Evolutionary conservation across 345 rosid genomes (phyloP).

Genomic region (Syzygium oleosum): DNA sequence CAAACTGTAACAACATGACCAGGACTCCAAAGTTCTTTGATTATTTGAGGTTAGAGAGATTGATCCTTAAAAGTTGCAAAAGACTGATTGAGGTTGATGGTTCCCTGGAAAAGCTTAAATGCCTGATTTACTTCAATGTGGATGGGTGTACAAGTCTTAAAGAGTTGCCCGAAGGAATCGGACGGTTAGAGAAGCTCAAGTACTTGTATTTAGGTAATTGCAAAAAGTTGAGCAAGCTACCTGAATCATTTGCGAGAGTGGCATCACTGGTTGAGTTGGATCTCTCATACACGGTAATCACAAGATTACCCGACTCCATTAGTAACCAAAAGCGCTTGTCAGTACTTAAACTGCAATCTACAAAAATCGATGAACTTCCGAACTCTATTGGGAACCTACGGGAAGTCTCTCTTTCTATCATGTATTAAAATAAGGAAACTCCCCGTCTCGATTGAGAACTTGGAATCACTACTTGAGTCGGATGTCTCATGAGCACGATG

Average conservation of each 20-base stretch:
- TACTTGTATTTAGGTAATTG: neutral
- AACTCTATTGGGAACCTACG: neutral
- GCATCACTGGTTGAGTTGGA: neutral
- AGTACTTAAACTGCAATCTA: neutral
- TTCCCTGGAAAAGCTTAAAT: slow-evolving; percentile 12
- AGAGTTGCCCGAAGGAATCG: neutral
- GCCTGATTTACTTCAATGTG: neutral
- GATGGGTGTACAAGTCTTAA: neutral
- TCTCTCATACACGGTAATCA: neutral
- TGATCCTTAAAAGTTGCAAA: slow-evolving; percentile 15
- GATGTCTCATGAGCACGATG: too few species aligned
- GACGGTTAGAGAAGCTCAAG: neutral
- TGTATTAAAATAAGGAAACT: too few species aligned
- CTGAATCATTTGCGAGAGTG: neutral
- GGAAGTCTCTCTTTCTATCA: neutral
- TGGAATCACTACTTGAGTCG: too few species aligned
- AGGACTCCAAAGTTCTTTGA: slow-evolving; percentile 11
- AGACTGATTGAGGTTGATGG: slow-evolving; percentile 7
- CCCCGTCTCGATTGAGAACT: too few species aligned
- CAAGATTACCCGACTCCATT: neutral
- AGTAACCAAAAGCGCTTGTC: neutral
- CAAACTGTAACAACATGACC: slow-evolving; percentile 1
- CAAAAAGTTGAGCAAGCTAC: neutral
- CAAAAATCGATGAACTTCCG: neutral
- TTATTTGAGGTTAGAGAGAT: slow-evolving; percentile 9